These are phyloP conservation scores for Luffa aegyptiaca DNA, from an alignment of 306 rosid species.

Conservation along the genomic window DNA sequence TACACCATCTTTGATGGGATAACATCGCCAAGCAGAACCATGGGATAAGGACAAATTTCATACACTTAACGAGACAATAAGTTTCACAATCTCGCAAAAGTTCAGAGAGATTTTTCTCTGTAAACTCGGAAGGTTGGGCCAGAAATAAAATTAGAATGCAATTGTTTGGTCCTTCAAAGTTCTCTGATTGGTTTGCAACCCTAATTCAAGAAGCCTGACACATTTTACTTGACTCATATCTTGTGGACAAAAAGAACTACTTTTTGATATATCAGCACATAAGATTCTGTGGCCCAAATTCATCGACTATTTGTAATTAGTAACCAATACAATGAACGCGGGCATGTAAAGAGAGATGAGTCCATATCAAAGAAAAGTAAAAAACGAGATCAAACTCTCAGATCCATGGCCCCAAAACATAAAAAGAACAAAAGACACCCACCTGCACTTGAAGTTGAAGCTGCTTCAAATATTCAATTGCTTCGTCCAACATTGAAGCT, in stretches of 20 bases:
- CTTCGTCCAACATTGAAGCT: conserved; percentile 96
- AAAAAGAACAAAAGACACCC: conserved; percentile 13
- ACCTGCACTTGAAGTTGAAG: conserved; percentile 95
- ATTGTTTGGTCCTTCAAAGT: not conserved
- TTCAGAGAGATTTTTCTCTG: not conserved
- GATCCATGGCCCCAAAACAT: not conserved
- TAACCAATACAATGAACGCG: not conserved
- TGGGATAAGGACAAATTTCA: not conserved
- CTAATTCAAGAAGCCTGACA: not conserved
- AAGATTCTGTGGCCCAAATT: not conserved
- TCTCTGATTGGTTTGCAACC: not conserved
- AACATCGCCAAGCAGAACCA: not conserved
- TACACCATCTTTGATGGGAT: not conserved
- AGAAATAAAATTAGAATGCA: not conserved
- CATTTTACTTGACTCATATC: not conserved
- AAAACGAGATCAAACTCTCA: not conserved
- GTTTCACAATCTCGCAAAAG: not conserved
- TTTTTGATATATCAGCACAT: not conserved
- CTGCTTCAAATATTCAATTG: conserved; percentile 90
- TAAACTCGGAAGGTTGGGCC: not conserved
- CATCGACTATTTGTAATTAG: not conserved
- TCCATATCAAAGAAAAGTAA: conserved; percentile 1
- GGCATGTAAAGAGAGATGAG: not conserved
- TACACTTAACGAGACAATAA: not conserved
- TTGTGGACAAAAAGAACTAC: not conserved